These are phyloP conservation scores for Chionographis japonica DNA, from an alignment of 106 monocot species.

Conservation along the genomic window DNA sequence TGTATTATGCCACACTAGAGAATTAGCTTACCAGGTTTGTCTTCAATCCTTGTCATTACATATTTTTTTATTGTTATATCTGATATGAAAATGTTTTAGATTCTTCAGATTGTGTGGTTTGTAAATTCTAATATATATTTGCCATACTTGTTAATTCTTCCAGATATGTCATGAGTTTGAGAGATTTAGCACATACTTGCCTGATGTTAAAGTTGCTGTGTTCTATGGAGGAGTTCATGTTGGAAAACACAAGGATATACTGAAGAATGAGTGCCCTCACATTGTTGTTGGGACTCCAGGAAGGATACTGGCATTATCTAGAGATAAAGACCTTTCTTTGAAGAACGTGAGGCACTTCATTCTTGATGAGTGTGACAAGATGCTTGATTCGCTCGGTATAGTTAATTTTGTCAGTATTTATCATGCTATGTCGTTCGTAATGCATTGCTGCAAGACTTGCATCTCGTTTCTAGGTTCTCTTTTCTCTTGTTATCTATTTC, in stretches of 20 bases:
- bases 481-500: neutral
- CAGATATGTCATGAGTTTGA: conserved; percentile 99
- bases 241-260: conserved; percentile 75
- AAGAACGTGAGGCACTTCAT: conserved; percentile 99
- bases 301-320: conserved; percentile 86
- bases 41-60: neutral
- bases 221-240: conserved; percentile 98
- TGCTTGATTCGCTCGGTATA: conserved; percentile 84
- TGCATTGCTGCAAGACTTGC: neutral
- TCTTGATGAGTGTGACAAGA: conserved; percentile 99
- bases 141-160: conserved; percentile 6
- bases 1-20: conserved; percentile 92
- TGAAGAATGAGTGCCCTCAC: conserved; percentile 98
- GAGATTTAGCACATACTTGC: conserved; percentile 89
- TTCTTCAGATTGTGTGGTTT: neutral
- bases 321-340: conserved; percentile 86
- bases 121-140: no score
- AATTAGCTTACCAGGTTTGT: conserved; percentile 91
- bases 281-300: conserved; percentile 98
- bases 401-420: neutral
- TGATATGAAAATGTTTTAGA: neutral
- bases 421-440: neutral
- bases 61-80: no score
- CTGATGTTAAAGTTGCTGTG: conserved; percentile 88
- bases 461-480: neutral